Evolutionary conservation across 2,329 filamentous ascomycete species (phyloP).

Genomic region (Penicillium sumatraense): DNA sequence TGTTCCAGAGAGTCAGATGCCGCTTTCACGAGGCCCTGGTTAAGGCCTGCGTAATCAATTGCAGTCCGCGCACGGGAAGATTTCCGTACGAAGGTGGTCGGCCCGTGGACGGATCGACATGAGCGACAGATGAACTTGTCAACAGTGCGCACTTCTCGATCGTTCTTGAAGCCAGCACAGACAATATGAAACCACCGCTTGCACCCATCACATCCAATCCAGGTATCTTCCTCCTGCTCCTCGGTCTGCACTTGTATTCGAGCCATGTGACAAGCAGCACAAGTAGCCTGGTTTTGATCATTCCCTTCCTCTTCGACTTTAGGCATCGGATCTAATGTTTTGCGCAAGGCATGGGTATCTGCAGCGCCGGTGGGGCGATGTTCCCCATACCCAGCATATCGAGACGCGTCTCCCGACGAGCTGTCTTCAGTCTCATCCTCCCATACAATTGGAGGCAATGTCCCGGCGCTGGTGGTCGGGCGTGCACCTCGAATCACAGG

Average conservation of each 20-base stretch:
- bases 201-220: conserved; percentile 72
- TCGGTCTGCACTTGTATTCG: conserved; percentile 55
- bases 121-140: conserved; percentile 69
- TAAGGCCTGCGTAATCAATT: conserved; percentile 71
- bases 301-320: conserved; percentile 35
- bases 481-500: conserved; percentile 40
- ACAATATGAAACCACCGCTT: conserved; percentile 71
- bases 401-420: conserved; percentile 14
- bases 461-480: conserved; percentile 45
- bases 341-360: conserved; percentile 9
- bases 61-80: conserved; percentile 67
- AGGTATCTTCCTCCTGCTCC: conserved; percentile 61
- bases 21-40: conserved; percentile 68
- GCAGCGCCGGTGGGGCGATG: conserved; percentile 4
- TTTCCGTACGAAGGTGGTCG: conserved; percentile 70
- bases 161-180: conserved; percentile 69
- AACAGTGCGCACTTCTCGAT: conserved; percentile 66
- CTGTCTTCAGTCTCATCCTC: conserved; percentile 33
- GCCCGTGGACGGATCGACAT: conserved; percentile 64
- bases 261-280: conserved; percentile 61
- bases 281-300: conserved; percentile 51
- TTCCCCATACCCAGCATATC: conserved; percentile 16
- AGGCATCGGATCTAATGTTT: conserved; percentile 23
- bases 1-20: conserved; percentile 68
- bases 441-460: conserved; percentile 38